Conservation (phyloP, 2,329 filamentous ascomycete genomes). For the Nigrograna mackinnonii region DNA sequence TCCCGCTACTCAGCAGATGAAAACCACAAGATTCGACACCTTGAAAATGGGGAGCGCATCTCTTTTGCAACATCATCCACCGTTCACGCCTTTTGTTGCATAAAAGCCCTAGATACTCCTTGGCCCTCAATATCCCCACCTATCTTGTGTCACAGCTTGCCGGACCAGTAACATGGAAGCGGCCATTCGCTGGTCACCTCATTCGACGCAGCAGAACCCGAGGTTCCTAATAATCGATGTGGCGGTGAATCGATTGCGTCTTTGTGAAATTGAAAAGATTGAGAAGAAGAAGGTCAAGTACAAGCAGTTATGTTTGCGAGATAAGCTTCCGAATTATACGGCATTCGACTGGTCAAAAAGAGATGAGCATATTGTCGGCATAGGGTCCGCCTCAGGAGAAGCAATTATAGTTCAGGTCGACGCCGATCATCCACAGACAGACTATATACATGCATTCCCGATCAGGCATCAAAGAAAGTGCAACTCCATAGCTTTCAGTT, state of each 20-base stretch:
- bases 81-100: no score
- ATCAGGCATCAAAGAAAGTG: constrained; percentile 78
- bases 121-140: no score
- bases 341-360: constrained; percentile 69
- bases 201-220: constrained; percentile 54
- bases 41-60: no score
- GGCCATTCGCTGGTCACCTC: constrained; percentile 66
- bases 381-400: constrained; percentile 75
- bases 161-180: constrained; percentile 59
- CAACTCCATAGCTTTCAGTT: constrained; percentile 81
- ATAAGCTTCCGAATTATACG: constrained; percentile 63
- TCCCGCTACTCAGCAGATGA: no score
- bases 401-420: constrained; percentile 76
- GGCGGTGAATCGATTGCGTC: constrained; percentile 59
- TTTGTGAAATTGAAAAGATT: constrained; percentile 55
- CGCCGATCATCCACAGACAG: constrained; percentile 54
- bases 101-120: no score
- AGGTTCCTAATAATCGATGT: constrained; percentile 67
- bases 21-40: no score
- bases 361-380: constrained; percentile 69
- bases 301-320: constrained; percentile 56
- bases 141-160: no score
- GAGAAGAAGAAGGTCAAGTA: constrained; percentile 50
- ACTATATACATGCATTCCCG: constrained; percentile 64
- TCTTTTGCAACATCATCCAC: no score